A percentile compares a stretch with the other conserved stretches of the same genome.
phyloP scores from a whole-genome alignment of 441 rosid genomes.

The Erodium texanum region DNA sequence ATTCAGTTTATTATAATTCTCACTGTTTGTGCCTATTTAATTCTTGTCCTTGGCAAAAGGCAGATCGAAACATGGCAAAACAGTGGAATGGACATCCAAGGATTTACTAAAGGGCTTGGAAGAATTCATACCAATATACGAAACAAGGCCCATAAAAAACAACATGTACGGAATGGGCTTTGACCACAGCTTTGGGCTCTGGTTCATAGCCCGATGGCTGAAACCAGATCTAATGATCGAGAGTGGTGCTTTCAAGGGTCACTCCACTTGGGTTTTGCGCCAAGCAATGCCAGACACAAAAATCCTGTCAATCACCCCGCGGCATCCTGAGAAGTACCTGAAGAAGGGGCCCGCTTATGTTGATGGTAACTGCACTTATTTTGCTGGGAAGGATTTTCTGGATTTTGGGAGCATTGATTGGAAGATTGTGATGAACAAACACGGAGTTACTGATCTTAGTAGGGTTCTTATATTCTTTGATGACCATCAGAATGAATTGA shows the following conservation, averaged over 20 bases:
- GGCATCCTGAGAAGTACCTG: conserved; percentile 89
- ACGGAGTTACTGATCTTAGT: conserved; percentile 48
- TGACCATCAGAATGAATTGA: conserved; percentile 93
- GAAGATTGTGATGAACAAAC: conserved; percentile 59
- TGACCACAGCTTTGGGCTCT: conserved; percentile 96
- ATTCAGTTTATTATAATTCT: too few species aligned
- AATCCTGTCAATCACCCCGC: conserved; percentile 71
- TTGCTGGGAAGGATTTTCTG: conserved; percentile 92
- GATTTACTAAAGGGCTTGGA: conserved; percentile 76
- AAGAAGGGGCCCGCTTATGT: conserved; percentile 93
- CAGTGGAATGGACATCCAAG: conserved; percentile 87
- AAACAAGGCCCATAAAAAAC: conserved; percentile 79
- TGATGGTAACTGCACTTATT: conserved; percentile 88
- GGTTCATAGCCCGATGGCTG: conserved; percentile 84
- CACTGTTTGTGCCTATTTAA: conserved; percentile 37
- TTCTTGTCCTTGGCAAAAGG: conserved; percentile 77
- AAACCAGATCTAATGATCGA: conserved; percentile 93
- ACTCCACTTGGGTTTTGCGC: conserved; percentile 95
- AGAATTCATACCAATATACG: conserved; percentile 88
- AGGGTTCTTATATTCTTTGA: conserved; percentile 78
- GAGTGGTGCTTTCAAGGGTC: conserved; percentile 98
- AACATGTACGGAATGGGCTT: conserved; percentile 97
- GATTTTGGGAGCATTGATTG: conserved; percentile 93
- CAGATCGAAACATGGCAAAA: conserved; percentile 98
- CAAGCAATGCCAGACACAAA: conserved; percentile 84